Base-by-base conservation (phyloP, 257 asterid genomes). In the Penstemon davidsonii region DNA sequence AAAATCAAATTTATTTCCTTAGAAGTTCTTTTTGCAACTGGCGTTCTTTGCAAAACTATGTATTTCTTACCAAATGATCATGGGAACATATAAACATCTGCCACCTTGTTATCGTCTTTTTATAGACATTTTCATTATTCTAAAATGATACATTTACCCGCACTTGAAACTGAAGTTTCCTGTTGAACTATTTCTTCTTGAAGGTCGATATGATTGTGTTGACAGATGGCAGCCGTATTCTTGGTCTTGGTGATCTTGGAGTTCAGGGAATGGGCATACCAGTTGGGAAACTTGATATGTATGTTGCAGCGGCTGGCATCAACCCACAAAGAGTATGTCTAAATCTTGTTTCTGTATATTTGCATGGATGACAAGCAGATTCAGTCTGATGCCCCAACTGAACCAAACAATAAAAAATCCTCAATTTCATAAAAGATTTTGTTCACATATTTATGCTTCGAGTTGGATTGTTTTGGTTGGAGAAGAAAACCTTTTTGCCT, bases 231-330 rank as follows among this genome's bases (percentile, higher is more conserved):
- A 94, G 99, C 66, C 95, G 99, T 60, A 94, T 94, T 72, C 99
- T 94, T 88, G 99, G 99, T 64, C 96, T 94, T 33, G 99, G 99
- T 64, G 99, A 94, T 82, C 97, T 94, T 78, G 99, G 99, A 78
- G 97, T 94, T 78, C 99, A 94, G 82, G 99, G 99, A 76, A 94
- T 94, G 70, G 97, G 96, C 66, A 94, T 94, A 57, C 97, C 99
- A 6, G 81, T 94, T 70, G 99, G 99, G 69, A 94, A 94, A 76
- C 99, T 94, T 78, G 99, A 94, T 81, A 88, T 94, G 87, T 94
- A 94, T 76, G 99, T 94, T 61, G 97, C 99, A 37, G 99, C 99
- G 77, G 99, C 99, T 76, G 99, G 99, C 75, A 94, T 94, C 86
- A 88, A 94, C 77, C 99, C 99, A 64, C 96, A 88, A 79, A 85